phyloP scores from a whole-genome alignment of 2,329 filamentous ascomycete species.

The Ophiostoma pallidulum region DNA sequence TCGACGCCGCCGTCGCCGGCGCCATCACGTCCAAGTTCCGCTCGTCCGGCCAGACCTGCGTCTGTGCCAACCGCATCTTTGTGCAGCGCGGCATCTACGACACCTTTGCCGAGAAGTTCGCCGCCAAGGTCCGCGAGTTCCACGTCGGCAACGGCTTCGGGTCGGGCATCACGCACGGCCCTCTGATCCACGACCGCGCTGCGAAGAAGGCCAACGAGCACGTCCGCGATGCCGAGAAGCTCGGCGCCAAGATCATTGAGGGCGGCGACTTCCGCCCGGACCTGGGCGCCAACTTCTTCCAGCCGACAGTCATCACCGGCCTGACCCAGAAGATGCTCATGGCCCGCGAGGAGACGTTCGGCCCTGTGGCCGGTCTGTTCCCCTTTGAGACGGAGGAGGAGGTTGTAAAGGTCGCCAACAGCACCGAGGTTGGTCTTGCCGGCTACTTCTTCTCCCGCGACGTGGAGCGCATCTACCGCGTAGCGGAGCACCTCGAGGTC shows the following conservation, averaged over 20 bases:
- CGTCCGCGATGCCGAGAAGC: conserved; percentile 66
- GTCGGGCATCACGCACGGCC: conserved; percentile 64
- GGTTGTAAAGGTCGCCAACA: conserved; percentile 75
- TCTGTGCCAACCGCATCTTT: conserved; percentile 78
- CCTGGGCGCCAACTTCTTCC: conserved; percentile 77
- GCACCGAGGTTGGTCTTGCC: conserved; percentile 74
- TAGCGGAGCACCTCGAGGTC: conserved; percentile 64
- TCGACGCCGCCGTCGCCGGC: conserved; percentile 74
- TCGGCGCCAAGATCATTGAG: conserved; percentile 65
- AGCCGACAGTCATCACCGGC: conserved; percentile 78
- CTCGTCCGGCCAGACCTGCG: conserved; percentile 89
- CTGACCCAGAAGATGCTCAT: conserved; percentile 82
- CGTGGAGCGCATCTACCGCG: conserved; percentile 47
- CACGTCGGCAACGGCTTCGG: conserved; percentile 68
- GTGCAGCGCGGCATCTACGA: conserved; percentile 73
- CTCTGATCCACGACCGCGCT: conserved; percentile 77
- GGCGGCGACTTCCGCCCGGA: conserved; percentile 68
- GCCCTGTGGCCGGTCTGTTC: conserved; percentile 84
- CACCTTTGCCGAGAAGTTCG: conserved; percentile 57
- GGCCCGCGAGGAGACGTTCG: conserved; percentile 86
- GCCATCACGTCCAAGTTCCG: conserved; percentile 87
- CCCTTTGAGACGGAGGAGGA: conserved; percentile 82
- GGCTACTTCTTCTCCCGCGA: conserved; percentile 83
- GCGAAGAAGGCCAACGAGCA: conserved; percentile 70
- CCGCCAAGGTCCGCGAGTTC: conserved; percentile 64